Conservation (phyloP, 2,329 filamentous ascomycete genomes). For the Fusarium sp. region DNA sequence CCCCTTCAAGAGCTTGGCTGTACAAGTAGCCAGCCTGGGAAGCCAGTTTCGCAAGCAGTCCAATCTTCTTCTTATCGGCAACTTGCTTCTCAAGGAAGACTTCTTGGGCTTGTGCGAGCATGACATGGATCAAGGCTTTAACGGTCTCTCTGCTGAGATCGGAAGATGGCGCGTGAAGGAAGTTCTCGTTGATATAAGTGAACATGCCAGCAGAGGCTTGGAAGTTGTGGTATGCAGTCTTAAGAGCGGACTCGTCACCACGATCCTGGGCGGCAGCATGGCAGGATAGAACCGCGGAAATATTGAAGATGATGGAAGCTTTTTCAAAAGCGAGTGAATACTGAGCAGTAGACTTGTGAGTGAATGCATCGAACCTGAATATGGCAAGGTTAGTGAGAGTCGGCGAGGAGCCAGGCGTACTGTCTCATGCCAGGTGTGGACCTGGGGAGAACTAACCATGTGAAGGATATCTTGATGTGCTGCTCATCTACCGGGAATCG, state of each 20-base stretch:
- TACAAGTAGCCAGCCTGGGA: slow-evolving; percentile 92
- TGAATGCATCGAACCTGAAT: slow-evolving; percentile 97
- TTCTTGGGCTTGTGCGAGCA: slow-evolving; percentile 95
- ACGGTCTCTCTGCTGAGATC: slow-evolving; percentile 96
- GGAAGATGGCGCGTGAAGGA: slow-evolving; percentile 95
- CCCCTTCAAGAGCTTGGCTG: slow-evolving; percentile 85
- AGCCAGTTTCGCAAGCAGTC: slow-evolving; percentile 89
- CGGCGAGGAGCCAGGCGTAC: background rate
- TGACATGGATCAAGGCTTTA: slow-evolving; percentile 91
- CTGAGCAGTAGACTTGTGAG: slow-evolving; percentile 95
- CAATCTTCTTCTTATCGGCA: slow-evolving; percentile 90
- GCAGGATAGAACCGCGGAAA: slow-evolving; percentile 94
- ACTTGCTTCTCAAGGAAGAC: slow-evolving; percentile 98
- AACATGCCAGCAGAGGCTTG: slow-evolving; percentile 99
- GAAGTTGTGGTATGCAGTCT: slow-evolving; percentile 97
- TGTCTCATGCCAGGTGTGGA: background rate
- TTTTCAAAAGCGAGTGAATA: slow-evolving; percentile 98
- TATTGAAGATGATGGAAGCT: slow-evolving; percentile 99
- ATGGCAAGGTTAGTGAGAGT: slow-evolving; percentile 10
- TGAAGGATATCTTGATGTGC: slow-evolving; percentile 99
- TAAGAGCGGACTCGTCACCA: slow-evolving; percentile 90
- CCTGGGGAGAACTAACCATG: slow-evolving; percentile 73
- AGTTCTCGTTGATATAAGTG: slow-evolving; percentile 99
- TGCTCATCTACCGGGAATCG: slow-evolving; percentile 98
- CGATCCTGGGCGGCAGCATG: slow-evolving; percentile 94